Conservation (phyloP, 176 grass and related monocot genomes). For the Oryza australiensis region DNA sequence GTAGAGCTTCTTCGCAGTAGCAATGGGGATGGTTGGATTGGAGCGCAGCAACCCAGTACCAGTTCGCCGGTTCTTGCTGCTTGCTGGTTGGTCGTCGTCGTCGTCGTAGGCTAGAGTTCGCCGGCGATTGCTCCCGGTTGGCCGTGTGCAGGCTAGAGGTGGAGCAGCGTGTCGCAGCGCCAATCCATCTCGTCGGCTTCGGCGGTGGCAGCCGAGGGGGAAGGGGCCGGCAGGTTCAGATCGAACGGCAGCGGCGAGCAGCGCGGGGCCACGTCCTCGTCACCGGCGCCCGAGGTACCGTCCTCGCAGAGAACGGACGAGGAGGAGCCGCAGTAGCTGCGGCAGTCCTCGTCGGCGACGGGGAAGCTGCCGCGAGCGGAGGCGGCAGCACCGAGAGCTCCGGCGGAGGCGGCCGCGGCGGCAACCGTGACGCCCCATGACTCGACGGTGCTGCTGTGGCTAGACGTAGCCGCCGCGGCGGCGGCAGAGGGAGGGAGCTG, state of each 20-base stretch:
- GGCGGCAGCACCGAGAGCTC: slow-evolving; percentile 20
- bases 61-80: not conserved
- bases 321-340: slow-evolving; percentile 79
- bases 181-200: slow-evolving; percentile 61
- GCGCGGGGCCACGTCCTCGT: slow-evolving; percentile 36
- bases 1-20: not conserved
- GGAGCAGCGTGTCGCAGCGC: slow-evolving; percentile 65
- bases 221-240: slow-evolving; percentile 66
- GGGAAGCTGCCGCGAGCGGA: not conserved
- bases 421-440: slow-evolving; percentile 52
- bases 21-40: not conserved
- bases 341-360: slow-evolving; percentile 47
- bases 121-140: not conserved
- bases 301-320: slow-evolving; percentile 64
- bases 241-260: slow-evolving; percentile 57
- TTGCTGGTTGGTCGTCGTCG: not conserved
- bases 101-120: slow-evolving; percentile 21
- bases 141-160: slow-evolving; percentile 26
- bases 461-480: slow-evolving; percentile 42
- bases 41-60: not conserved
- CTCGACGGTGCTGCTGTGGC: slow-evolving; percentile 85
- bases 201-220: not conserved
- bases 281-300: slow-evolving; percentile 36
- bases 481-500: not conserved
- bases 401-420: not conserved